Evolutionary conservation across 805 yeast species (phyloP), one percentile per base, ranked within the genome.

Genomic region (Priceomyces carsonii): DNA sequence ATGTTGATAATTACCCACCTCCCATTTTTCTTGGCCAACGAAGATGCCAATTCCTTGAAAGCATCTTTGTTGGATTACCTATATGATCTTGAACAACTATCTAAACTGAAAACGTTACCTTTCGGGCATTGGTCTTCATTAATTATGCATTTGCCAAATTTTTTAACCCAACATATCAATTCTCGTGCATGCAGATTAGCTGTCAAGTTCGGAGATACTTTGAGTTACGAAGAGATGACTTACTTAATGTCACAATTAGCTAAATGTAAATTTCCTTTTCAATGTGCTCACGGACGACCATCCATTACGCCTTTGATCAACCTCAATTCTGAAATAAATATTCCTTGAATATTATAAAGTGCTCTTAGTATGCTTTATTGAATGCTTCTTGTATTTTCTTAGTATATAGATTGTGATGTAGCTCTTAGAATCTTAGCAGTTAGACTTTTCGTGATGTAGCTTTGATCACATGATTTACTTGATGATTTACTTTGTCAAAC

Each of bases 211-310:
- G 95, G 95, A 0, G 79, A 77, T 27, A 24, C 35, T 1, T 52
- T 88, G 27, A 47, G 66, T 0, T 37, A 26, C 2, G 39, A 34
- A 0, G 74, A 80, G 33, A 80, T 86, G 57, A 40, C 45, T 5
- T 27, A 51, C 0, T 47, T 85, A 15, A 46, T 86, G 0, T 21
- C 31, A 1, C 42, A 57, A 1, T 61, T 87, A 18, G 44, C 64
- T 0, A 15, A 35, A 3, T 85, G 95, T 48, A 47, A 59, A 9
- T 56, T 69, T 13, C 95, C 95, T 0, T 82, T 85, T 44, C 79
- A 74, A 36, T 88, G 95, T 64, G 95, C 95, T 0, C 95, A 87
- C 55, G 95, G 95, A 0, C 59, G 95, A 37, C 95, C 95, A 0
- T 75, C 88, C 0, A 53, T 82, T 8, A 71, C 78, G 1, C 89